Evolutionary conservation across 176 grass and related monocot species (phyloP).

Genomic region (Raddia guianensis): DNA sequence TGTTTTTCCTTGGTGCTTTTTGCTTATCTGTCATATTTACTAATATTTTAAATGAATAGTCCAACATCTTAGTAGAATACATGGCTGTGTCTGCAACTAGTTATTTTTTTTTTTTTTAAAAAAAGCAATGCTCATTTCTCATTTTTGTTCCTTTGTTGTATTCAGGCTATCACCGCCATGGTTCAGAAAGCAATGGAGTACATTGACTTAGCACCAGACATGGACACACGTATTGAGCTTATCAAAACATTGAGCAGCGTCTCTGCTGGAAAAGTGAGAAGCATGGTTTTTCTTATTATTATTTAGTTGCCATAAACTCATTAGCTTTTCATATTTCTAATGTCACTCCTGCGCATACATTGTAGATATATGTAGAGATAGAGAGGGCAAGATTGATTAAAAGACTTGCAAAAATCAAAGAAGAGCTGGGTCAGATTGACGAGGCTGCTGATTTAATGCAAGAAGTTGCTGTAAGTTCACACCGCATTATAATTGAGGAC

Average conservation of each 20-base stretch:
- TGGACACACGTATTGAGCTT: slow-evolving; percentile 80
- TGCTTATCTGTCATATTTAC: background rate
- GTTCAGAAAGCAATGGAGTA: slow-evolving; percentile 97
- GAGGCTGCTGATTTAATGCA: slow-evolving; percentile 99
- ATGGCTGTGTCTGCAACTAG: background rate
- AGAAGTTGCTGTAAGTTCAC: slow-evolving; percentile 96
- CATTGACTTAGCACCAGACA: slow-evolving; percentile 86
- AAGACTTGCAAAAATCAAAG: slow-evolving; percentile 97
- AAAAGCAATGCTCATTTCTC: background rate
- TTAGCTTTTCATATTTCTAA: slow-evolving; percentile 14
- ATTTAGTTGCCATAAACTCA: background rate
- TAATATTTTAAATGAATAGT: background rate
- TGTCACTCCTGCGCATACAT: slow-evolving; percentile 16
- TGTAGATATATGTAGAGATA: slow-evolving; percentile 97
- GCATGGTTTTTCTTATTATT: background rate
- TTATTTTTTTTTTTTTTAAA: slow-evolving; percentile 5
- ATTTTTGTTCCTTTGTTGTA: background rate
- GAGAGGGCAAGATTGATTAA: slow-evolving; percentile 94
- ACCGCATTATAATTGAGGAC: slow-evolving; percentile 14
- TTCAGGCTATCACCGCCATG: slow-evolving; percentile 87
- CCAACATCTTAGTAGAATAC: background rate
- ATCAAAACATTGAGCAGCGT: slow-evolving; percentile 93
- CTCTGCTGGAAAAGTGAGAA: slow-evolving; percentile 88
- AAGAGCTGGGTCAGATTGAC: slow-evolving; percentile 74
- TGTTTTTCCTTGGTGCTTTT: background rate